phyloP scores from a whole-genome alignment of 768 basidiomycete species.

The Mycena galericulata region DNA sequence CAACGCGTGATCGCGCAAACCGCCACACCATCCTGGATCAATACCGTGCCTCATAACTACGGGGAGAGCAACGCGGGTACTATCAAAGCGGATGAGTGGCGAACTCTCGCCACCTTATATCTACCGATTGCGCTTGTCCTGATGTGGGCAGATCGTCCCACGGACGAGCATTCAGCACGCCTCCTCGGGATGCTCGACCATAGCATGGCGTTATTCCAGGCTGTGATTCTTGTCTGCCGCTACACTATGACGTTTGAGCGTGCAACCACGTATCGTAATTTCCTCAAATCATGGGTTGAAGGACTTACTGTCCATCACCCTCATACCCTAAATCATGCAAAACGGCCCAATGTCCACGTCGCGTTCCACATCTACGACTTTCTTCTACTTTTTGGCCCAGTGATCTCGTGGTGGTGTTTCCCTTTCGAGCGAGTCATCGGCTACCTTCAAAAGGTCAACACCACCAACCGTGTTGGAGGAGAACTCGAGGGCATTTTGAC shows the following conservation, averaged over 20 bases:
- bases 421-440: constrained; percentile 53
- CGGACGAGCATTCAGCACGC: background rate
- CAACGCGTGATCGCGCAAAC: constrained; percentile 39
- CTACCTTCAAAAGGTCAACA: constrained; percentile 45
- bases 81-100: constrained; percentile 53
- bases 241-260: constrained; percentile 31
- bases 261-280: constrained; percentile 21
- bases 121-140: constrained; percentile 49
- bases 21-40: constrained; percentile 41
- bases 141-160: constrained; percentile 41
- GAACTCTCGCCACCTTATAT: constrained; percentile 41
- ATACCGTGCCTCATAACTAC: constrained; percentile 43
- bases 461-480: constrained; percentile 45
- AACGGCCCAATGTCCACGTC: constrained; percentile 42
- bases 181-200: constrained; percentile 37
- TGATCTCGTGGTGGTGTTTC: constrained; percentile 53
- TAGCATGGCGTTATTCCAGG: constrained; percentile 42
- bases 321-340: constrained; percentile 25
- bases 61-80: constrained; percentile 42
- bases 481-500: constrained; percentile 22
- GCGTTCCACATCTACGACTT: constrained; percentile 50
- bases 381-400: constrained; percentile 47
- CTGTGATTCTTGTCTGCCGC: constrained; percentile 36
- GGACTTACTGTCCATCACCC: constrained; percentile 39
- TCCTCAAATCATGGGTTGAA: constrained; percentile 40